Conservation (phyloP, 1,284 basidiomycete genomes). For the Sphaerobolus stellatus region DNA sequence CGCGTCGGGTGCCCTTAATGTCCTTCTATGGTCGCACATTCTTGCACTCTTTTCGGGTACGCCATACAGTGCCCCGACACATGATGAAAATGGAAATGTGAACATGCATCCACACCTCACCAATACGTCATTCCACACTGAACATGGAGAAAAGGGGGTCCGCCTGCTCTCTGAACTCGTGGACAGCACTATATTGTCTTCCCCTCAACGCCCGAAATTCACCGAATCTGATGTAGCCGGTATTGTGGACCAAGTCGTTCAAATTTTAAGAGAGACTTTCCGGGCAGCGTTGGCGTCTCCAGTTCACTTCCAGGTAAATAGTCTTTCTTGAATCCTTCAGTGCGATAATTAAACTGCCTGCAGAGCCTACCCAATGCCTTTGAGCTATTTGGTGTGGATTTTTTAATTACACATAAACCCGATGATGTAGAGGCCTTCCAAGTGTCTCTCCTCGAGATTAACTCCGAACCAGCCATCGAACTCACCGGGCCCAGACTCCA, state of each 20-base stretch:
- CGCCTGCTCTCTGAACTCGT: slow-evolving; percentile 76
- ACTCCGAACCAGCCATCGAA: slow-evolving; percentile 95
- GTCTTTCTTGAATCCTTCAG: too few relatives aligned
- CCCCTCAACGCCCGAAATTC: slow-evolving; percentile 29
- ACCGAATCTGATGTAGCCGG: slow-evolving; percentile 51
- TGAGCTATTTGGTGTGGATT: slow-evolving; percentile 92
- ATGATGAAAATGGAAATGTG: slow-evolving; percentile 24
- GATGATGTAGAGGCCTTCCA: slow-evolving; percentile 38
- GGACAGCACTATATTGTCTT: slow-evolving; percentile 57
- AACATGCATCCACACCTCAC: slow-evolving; percentile 86
- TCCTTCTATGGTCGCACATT: slow-evolving; percentile 81
- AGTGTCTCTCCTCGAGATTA: slow-evolving; percentile 86
- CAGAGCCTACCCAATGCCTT: slow-evolving; percentile 90
- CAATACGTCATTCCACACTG: slow-evolving; percentile 90
- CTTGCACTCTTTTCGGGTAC: slow-evolving; percentile 83
- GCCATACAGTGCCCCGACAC: slow-evolving; percentile 46
- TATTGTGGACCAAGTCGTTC: slow-evolving; percentile 64
- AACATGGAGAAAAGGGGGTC: slow-evolving; percentile 65
- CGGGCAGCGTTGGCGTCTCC: slow-evolving; percentile 82
- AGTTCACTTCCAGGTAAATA: slow-evolving; percentile 78
- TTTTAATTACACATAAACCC: slow-evolving; percentile 66
- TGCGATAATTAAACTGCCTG: slow-evolving; percentile 13
- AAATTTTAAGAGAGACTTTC: slow-evolving; percentile 78
- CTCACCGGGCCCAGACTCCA: slow-evolving; percentile 84
- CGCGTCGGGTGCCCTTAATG: slow-evolving; percentile 72